Evolutionary conservation across 2,329 filamentous ascomycete genomes (phyloP).

Genomic region (Fusarium domesticum): DNA sequence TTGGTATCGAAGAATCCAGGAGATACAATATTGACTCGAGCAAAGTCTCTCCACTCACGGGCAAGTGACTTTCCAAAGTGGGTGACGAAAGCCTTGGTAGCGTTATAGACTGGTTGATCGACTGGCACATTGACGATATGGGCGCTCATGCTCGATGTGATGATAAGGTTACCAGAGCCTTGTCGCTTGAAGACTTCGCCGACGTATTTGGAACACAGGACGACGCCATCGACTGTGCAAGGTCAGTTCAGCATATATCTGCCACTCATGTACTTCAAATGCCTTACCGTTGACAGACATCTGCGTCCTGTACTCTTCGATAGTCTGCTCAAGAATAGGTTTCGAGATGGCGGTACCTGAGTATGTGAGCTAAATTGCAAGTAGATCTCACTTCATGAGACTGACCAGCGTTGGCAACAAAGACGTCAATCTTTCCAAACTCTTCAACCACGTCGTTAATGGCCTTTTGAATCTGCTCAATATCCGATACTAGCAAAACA

Average conservation of each 20-base stretch:
- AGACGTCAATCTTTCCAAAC: constrained; percentile 27
- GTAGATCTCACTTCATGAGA: constrained; percentile 22
- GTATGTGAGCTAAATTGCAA: constrained; percentile 36
- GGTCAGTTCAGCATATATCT: neutral
- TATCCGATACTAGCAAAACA: constrained; percentile 36
- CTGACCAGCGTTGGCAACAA: constrained; percentile 31
- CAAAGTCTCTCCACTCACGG: constrained; percentile 54
- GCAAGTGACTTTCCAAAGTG: constrained; percentile 55
- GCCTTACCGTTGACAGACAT: constrained; percentile 52
- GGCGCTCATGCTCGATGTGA: constrained; percentile 48
- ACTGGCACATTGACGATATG: constrained; percentile 49
- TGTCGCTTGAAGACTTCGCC: constrained; percentile 44
- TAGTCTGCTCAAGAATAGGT: constrained; percentile 50
- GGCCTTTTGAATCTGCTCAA: neutral
- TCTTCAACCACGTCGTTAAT: constrained; percentile 17
- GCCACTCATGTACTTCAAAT: neutral
- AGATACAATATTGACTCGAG: constrained; percentile 52
- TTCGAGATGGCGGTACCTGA: constrained; percentile 51
- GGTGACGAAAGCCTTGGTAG: constrained; percentile 51
- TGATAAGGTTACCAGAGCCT: constrained; percentile 48
- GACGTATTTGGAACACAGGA: constrained; percentile 43
- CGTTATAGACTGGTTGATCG: constrained; percentile 55
- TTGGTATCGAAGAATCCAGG: constrained; percentile 49
- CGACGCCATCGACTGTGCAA: constrained; percentile 46
- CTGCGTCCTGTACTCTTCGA: constrained; percentile 49